Base-by-base conservation (phyloP, 495 filamentous ascomycete species). In the Trichoderma virens region DNA sequence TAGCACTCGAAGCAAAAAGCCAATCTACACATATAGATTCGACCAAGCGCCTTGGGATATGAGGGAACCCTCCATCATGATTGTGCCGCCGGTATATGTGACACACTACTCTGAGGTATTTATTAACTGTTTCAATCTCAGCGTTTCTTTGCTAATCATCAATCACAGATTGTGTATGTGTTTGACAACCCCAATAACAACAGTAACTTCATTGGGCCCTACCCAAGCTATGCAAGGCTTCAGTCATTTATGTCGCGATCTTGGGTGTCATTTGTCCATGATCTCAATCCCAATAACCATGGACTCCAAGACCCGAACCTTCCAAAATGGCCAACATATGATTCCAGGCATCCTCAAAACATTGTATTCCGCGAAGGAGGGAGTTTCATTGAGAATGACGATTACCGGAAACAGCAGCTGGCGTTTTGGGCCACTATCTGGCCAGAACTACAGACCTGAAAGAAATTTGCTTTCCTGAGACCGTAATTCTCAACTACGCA, bases 261-360 rank as follows among this genome's bases (percentile, higher is more conserved):
- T 67, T 85, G 83, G 84, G 78, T 77, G 1, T 75, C 73, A 7
- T 85, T 85, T 45, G 79, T 85, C 27, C 70, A 77, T 60, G 79
- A 82, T 59, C 65, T 78, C 59, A 72, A 80, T 65, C 82, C 82
- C 2, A 84, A 82, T 62, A 62, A 68, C 45, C 66, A 70, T 39
- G 64, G 63, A 23, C 41, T 66, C 32, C 30, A 32, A 7, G 43
- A 39, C 3, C 28, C 35, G 61, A 30, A 28, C 18, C 23, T 61
- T 2, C 65, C 65, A 30, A n/a, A 27, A 1, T 66, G 65, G 65
- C 61, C 65, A 16, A 27, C 5, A 45, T 62, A 62, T 62, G n/a
- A 30, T 7, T 62, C 35, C 2, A 45, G 45, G 35, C 31, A 28
- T 11, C 59, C 61, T 5, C 60, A 65, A 5, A 67, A 70, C 59